phyloP scores from a whole-genome alignment of 495 filamentous ascomycete species.

The Xylaria telfairii region DNA sequence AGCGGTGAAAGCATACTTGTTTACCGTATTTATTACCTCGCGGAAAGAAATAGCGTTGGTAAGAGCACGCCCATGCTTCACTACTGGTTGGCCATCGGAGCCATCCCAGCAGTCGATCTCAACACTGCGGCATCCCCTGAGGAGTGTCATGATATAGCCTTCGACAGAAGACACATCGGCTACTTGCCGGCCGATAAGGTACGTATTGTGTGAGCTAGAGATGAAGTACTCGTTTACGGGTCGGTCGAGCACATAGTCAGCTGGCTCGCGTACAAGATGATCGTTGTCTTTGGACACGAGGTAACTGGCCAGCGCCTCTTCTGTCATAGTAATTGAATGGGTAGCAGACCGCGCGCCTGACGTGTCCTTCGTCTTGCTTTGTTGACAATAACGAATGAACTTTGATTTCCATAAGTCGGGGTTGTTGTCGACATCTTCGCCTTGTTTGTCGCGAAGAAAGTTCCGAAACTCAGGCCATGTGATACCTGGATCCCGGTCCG shows the following conservation, averaged over 20 bases:
- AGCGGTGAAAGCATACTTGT: conserved; percentile 86
- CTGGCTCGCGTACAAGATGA: conserved; percentile 60
- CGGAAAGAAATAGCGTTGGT: conserved; percentile 85
- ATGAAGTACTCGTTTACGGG: conserved; percentile 98
- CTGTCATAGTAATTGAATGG: conserved; percentile 66
- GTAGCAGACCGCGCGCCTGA: conserved; percentile 44
- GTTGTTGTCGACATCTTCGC: conserved; percentile 73
- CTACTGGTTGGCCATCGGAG: conserved; percentile 79
- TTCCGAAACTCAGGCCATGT: conserved; percentile 71
- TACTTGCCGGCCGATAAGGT: conserved; percentile 89
- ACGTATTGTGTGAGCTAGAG: conserved; percentile 98
- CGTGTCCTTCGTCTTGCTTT: conserved; percentile 55
- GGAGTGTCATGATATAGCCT: conserved; percentile 89
- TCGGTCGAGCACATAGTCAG: conserved; percentile 69
- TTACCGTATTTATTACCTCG: conserved; percentile 90
- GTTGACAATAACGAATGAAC: conserved; percentile 60
- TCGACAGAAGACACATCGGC: conserved; percentile 89
- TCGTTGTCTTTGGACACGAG: conserved; percentile 77
- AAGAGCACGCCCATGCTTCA: conserved; percentile 88
- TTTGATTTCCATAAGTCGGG: conserved; percentile 70
- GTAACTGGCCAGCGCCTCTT: conserved; percentile 75
- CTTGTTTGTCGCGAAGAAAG: conserved; percentile 78
- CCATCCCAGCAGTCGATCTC: conserved; percentile 99
- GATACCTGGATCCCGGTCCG: conserved; percentile 64
- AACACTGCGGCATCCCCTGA: conserved; percentile 88